Evolutionary conservation across 2,329 filamentous ascomycete species (phyloP).

Genomic region (Paramyrothecium roridum): DNA sequence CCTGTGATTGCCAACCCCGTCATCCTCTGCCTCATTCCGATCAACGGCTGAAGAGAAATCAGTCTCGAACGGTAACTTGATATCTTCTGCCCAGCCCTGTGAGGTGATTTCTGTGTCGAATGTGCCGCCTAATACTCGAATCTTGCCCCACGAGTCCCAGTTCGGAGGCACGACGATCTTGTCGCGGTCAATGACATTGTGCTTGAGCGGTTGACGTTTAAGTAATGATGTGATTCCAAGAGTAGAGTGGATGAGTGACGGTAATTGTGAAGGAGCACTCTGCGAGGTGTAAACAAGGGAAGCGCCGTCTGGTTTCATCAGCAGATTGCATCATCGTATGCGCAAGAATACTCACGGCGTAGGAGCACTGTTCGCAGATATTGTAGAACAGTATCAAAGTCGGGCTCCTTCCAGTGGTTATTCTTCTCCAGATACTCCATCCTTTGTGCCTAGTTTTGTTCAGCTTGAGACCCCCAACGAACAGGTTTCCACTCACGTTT

Average conservation of each 20-base stretch:
- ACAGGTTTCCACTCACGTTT: conserved; percentile 58
- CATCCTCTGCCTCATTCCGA: conserved; percentile 20
- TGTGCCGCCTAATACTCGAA: conserved; percentile 82
- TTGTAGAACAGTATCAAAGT: conserved; percentile 94
- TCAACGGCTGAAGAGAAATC: conserved; percentile 15
- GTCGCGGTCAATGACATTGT: conserved; percentile 89
- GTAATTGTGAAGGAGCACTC: conserved; percentile 72
- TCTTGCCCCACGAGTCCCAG: conserved; percentile 99
- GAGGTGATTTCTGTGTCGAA: conserved; percentile 90
- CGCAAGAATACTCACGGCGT: conserved; percentile 59
- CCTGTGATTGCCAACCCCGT: conserved; percentile 14
- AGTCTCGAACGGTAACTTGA: conserved; percentile 52
- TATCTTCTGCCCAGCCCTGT: conserved; percentile 80
- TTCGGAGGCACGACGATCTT: conserved; percentile 93
- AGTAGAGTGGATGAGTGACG: conserved; percentile 78
- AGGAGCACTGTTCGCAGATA: conserved; percentile 86
- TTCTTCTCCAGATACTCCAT: conserved; percentile 89
- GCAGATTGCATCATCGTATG: conserved; percentile 5
- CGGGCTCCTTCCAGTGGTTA: conserved; percentile 89
- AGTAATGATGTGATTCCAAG: conserved; percentile 82
- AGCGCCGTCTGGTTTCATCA: conserved; percentile 61
- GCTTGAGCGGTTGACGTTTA: conserved; percentile 74
- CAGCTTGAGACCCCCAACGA: background rate
- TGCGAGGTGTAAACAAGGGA: conserved; percentile 84
- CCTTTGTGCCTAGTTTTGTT: conserved; percentile 64